phyloP scores from a whole-genome alignment of 106 monocot genomes.

The Dendrobium officinale region DNA sequence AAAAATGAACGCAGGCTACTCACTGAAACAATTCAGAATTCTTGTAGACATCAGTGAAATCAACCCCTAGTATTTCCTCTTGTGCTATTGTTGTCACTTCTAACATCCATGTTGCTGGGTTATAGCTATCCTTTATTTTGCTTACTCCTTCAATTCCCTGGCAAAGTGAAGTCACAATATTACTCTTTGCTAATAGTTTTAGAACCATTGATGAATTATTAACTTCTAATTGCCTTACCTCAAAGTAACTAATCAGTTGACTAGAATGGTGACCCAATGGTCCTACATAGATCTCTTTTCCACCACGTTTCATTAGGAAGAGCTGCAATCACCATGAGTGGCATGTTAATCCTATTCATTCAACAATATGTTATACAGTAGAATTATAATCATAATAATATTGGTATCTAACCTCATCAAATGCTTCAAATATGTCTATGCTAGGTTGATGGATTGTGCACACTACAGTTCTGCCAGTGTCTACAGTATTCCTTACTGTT shows the following conservation, averaged over 20 bases:
- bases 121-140: conserved; percentile 27
- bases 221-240: conserved; percentile 9
- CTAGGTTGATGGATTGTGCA: conserved; percentile 69
- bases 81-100: conserved; percentile 20
- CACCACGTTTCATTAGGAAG: conserved; percentile 32
- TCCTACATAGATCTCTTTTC: conserved; percentile 46
- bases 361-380: not conserved
- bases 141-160: conserved; percentile 22
- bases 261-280: conserved; percentile 32
- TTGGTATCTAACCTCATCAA: conserved; percentile 39
- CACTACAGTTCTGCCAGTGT: conserved; percentile 56
- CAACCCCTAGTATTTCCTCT: conserved; percentile 13
- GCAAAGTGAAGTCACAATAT: not conserved
- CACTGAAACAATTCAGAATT: conserved; percentile 23
- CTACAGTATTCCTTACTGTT: conserved; percentile 58
- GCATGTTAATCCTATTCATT: not conserved
- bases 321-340: conserved; percentile 11
- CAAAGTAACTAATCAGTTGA: conserved; percentile 29
- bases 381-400: not conserved
- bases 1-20: not conserved
- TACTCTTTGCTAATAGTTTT: not conserved
- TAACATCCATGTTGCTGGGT: conserved; percentile 36
- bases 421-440: conserved; percentile 54
- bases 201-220: not conserved
- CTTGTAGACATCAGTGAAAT: conserved; percentile 19